Evolutionary conservation across 2,329 filamentous ascomycete species (phyloP), one percentile per base, ranked within the genome.

Genomic region (Hymenotorrendiella dingleyae): DNA sequence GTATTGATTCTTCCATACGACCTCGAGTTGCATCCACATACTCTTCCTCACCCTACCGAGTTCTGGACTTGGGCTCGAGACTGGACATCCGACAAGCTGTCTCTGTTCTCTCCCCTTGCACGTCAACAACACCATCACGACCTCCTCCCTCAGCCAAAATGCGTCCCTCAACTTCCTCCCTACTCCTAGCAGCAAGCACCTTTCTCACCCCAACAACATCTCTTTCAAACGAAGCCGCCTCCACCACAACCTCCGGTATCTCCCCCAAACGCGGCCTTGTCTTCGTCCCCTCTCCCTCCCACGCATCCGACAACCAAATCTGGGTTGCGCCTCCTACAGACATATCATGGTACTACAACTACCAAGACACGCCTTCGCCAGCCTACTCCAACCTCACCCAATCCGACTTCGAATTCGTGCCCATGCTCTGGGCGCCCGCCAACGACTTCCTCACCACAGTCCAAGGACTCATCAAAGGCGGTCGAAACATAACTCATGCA

Each of bases 301-400:
- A 23, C 28, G 19, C 28, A 27, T 21, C 21, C 24, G 86, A 91
- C 64, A 78, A 87, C 64, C 60, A 70, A 35, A 69, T 84, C 54
- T 90, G 84, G 82, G 66, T 70, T 9, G 61, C 68, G 32, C 40
- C 67, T 5, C 70, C 68, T 27, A 76, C 74, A 14, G 74, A 79
- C 30, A 64, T 91, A 42, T 83, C 79, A 3, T 93, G 86, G 86
- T 93, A 93, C 70, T 93, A 91, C 73, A 91, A 90, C 68, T 93
- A 90, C 63, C 64, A 66, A 20, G 57, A 69, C 16, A 59, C 62
- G 3, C 84, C 85, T 1, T 76, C 80, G 0, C 49, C 63, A 0
- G 66, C 66, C 30, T 82, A 73, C 58, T 51, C 62, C 29, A 62
- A 69, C 37, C 56, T 70, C 22, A 54, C 71, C 0, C 74, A 81